Conservation (phyloP, 2,329 filamentous ascomycete genomes). For the Penicillium frequentans region DNA sequence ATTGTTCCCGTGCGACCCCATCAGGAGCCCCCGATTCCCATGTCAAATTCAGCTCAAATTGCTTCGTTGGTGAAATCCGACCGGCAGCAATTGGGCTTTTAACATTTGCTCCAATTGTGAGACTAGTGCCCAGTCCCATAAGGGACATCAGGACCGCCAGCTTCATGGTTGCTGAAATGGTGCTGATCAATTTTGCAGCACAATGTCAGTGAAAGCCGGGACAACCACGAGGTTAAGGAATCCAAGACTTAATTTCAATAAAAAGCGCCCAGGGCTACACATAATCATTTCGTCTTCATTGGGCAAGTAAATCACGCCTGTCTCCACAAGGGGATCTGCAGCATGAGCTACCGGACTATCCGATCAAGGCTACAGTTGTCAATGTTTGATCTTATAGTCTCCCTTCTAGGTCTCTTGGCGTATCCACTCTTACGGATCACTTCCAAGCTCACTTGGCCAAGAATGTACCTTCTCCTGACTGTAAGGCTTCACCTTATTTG, state of each 20-base stretch:
- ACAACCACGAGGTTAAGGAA: background rate
- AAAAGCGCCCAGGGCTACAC: background rate
- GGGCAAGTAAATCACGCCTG: background rate
- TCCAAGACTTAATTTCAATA: background rate
- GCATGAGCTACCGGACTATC: background rate
- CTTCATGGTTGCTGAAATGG: background rate
- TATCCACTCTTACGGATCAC: too few species aligned
- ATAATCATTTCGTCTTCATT: background rate
- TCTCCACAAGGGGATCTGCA: background rate
- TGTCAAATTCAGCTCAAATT: slow-evolving; percentile 30
- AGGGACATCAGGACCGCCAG: background rate
- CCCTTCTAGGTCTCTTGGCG: too few species aligned
- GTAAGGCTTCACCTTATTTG: too few species aligned
- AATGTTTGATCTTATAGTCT: too few species aligned
- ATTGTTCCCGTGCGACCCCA: slow-evolving; percentile 21
- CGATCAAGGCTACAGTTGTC: too few species aligned
- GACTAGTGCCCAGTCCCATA: background rate
- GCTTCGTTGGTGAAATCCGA: background rate
- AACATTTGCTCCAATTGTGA: background rate
- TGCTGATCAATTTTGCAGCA: background rate
- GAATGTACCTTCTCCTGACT: too few species aligned
- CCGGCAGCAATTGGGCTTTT: background rate
- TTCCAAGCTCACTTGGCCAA: too few species aligned
- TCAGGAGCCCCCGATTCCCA: slow-evolving; percentile 34
- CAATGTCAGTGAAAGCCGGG: background rate